Evolutionary conservation across 257 asterid species (phyloP).

Genomic region (Rehmannia glutinosa): DNA sequence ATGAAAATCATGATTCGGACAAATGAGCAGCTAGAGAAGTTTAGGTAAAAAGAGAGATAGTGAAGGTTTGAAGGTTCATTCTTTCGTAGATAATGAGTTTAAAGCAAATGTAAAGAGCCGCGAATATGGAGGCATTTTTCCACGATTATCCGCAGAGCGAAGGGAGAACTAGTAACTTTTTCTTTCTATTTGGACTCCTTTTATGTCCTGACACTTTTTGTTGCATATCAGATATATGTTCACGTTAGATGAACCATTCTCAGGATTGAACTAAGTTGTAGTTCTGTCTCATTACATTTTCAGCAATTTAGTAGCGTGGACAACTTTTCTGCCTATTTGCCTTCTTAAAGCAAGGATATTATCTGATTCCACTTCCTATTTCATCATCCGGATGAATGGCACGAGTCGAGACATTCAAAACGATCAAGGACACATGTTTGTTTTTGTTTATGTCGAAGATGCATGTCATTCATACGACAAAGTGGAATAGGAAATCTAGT

Average conservation of each 20-base stretch:
- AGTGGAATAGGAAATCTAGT: too few species aligned
- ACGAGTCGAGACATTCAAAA: too few species aligned
- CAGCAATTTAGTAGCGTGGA: not conserved
- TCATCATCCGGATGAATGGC: too few species aligned
- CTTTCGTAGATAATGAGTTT: conserved; percentile 32
- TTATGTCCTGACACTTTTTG: conserved; percentile 32
- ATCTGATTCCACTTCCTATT: too few species aligned
- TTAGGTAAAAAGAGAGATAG: conserved; percentile 15
- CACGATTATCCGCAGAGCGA: conserved; percentile 13
- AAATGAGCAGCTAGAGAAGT: conserved; percentile 21
- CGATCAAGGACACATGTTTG: too few species aligned
- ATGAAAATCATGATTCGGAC: conserved; percentile 15
- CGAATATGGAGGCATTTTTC: conserved; percentile 15
- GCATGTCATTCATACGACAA: too few species aligned
- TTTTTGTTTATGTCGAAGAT: too few species aligned
- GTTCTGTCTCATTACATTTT: conserved; percentile 12
- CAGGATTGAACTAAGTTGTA: not conserved
- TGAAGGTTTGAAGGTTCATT: not conserved
- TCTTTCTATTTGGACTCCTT: conserved; percentile 13
- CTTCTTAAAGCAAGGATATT: too few species aligned
- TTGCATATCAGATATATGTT: conserved; percentile 14
- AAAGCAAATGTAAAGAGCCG: conserved; percentile 65
- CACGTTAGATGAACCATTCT: not conserved
- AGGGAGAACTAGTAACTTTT: conserved; percentile 9
- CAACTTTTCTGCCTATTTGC: not conserved